A percentile compares a stretch with the other conserved stretches of the same genome.
These are phyloP conservation scores for Domatiomyces globalis DNA, from an alignment of 2,329 filamentous ascomycete species.

Conservation along the genomic window DNA sequence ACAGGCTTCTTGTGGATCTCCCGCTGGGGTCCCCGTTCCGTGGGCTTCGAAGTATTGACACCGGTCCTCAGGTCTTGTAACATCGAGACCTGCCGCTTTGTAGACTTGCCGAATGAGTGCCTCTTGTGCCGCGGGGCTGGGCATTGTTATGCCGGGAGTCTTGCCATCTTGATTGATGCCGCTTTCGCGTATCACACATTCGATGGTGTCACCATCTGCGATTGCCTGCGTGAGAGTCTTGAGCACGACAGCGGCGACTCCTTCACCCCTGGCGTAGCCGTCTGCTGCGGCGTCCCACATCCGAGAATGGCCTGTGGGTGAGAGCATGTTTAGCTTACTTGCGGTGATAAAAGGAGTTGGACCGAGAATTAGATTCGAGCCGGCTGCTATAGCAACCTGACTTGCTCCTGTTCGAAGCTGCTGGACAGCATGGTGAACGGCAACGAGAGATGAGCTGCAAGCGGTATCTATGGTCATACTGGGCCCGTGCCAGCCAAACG, in stretches of 20 bases:
- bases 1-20: slow-evolving; percentile 22
- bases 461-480: slow-evolving; percentile 34
- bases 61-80: too few relatives aligned
- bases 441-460: slow-evolving; percentile 29
- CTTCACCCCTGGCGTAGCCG: slow-evolving; percentile 41
- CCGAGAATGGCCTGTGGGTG: slow-evolving; percentile 38
- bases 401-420: slow-evolving; percentile 21
- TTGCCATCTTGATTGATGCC: slow-evolving; percentile 26
- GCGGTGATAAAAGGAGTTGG: slow-evolving; percentile 10
- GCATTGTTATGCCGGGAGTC: slow-evolving; percentile 25
- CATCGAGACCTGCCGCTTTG: too few relatives aligned
- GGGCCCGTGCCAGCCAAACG: slow-evolving; percentile 28
- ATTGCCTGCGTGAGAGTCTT: slow-evolving; percentile 39
- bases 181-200: slow-evolving; percentile 26
- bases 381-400: slow-evolving; percentile 19
- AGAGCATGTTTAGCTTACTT: slow-evolving; percentile 29
- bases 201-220: slow-evolving; percentile 32
- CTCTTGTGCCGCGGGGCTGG: slow-evolving; percentile 25
- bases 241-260: slow-evolving; percentile 36
- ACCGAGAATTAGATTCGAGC: slow-evolving; percentile 1
- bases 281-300: slow-evolving; percentile 35
- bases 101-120: too few relatives aligned
- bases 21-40: slow-evolving; percentile 30
- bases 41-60: slow-evolving; percentile 34
- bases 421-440: slow-evolving; percentile 24